Base-by-base conservation (phyloP, 208 protist genomes). In the Trypanosoma melophagium region DNA sequence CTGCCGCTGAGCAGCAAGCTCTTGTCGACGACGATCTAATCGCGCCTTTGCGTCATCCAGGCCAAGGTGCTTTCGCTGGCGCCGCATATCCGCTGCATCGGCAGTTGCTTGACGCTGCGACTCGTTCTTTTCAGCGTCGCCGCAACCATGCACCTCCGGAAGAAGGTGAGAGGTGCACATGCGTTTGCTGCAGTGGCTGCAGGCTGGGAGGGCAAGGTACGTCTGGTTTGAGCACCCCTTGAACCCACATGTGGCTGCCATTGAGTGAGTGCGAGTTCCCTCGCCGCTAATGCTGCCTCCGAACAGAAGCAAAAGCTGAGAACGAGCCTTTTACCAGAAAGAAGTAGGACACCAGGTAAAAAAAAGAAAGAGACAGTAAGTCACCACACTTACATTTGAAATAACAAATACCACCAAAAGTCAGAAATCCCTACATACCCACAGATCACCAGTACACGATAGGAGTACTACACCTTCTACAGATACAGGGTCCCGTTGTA, bases 61-160 rank as follows among this genome's bases (percentile, higher is more conserved):
- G 76, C 96, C 93, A 72, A 49, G 50, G 28, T 98, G 92, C 40
- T 98, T 76, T 88, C 93, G 98, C 63, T 88, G 62, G 66, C 92
- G 80, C 21, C 83, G 67, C 24, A 90, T 89, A n/a, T 96, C 78
- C 66, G 80, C 28, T 12, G 80, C 79, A n/a, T 80, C 69, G 72
- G 83, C 79, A 61, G 98, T 80, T 10, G 81, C 77, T 45, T 90
- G 70, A 7, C 77, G 68, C 59, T 84, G 76, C 12, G 86, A 76
- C 13, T 61, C 63, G 51, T 89, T 91, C 54, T 83, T 87, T 62
- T 74, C 83, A 3, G 80, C 84, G 59, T 90, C 80, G 0, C 84
- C 78, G 61, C 89, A 95, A n/a, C 89, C 89, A 64, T 95, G 89
- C n/a, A 82, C 76, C 51, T 95, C 86, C 5, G 89, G 89, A 31